Evolutionary conservation across 2,329 filamentous ascomycete genomes (phyloP).

Genomic region (Colletotrichum higginsianum): DNA sequence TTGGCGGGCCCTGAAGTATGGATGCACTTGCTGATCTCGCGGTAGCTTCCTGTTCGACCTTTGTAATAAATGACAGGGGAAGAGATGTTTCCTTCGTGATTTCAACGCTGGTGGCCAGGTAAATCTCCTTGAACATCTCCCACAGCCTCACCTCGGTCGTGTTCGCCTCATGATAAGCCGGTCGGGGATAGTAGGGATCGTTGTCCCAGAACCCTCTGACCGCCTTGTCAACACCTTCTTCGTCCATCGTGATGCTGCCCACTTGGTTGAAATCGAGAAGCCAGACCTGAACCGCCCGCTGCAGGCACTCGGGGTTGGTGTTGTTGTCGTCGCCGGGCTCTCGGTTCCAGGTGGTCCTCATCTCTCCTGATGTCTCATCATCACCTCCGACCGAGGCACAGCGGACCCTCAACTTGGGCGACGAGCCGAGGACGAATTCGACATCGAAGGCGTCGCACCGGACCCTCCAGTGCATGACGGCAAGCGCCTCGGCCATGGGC

Average conservation of each 20-base stretch:
- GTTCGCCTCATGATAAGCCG: neutral
- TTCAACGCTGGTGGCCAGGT: neutral
- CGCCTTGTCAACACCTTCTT: neutral
- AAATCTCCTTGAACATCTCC: neutral
- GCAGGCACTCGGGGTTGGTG: too few relatives aligned
- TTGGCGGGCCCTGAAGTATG: neutral
- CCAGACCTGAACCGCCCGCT: neutral
- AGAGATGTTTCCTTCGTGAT: neutral
- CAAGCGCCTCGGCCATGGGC: conserved; percentile 48
- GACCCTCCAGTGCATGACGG: conserved; percentile 52
- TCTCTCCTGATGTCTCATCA: neutral
- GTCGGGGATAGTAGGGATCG: conserved; percentile 7
- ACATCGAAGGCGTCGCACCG: conserved; percentile 45
- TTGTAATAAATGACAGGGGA: neutral
- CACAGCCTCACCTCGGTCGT: neutral
- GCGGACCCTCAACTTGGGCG: conserved; percentile 2
- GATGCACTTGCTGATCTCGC: neutral
- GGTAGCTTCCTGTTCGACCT: neutral
- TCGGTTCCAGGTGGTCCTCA: neutral
- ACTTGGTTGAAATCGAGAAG: neutral
- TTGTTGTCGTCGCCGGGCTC: neutral
- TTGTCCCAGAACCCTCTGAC: conserved; percentile 3
- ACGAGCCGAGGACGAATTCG: conserved; percentile 40
- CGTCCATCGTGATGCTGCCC: neutral
- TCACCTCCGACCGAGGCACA: neutral